Percentiles rank a stretch among this genome's conserved stretches.
phyloP scores from a whole-genome alignment of 2,329 filamentous ascomycete species.

The Colletotrichum phormii region DNA sequence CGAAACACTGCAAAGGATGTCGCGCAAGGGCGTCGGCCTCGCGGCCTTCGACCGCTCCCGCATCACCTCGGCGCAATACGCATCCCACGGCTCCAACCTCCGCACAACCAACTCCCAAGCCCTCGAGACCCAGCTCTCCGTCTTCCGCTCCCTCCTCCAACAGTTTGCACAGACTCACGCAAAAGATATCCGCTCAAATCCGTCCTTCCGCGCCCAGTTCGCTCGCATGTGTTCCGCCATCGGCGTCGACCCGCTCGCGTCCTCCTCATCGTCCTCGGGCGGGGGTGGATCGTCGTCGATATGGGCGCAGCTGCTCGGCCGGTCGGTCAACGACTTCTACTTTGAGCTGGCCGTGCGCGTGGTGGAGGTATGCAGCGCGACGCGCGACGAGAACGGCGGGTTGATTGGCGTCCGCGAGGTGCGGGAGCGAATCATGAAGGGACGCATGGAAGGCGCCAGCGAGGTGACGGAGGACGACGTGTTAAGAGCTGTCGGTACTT shows the following conservation, averaged over 20 bases:
- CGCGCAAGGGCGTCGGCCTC: constrained; percentile 87
- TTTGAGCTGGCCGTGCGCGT: constrained; percentile 97
- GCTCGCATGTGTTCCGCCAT: constrained; percentile 98
- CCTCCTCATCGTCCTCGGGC: constrained; percentile 50
- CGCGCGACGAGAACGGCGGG: constrained; percentile 90
- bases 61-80: constrained; percentile 89
- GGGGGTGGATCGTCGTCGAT: constrained; percentile 72
- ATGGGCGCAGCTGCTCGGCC: constrained; percentile 92
- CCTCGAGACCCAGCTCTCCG: constrained; percentile 90
- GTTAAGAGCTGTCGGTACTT: constrained; percentile 85
- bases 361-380: constrained; percentile 90
- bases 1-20: constrained; percentile 58
- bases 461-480: constrained; percentile 94
- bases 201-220: constrained; percentile 94
- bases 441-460: constrained; percentile 79
- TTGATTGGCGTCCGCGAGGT: constrained; percentile 88
- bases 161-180: constrained; percentile 96
- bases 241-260: constrained; percentile 90
- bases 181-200: constrained; percentile 95
- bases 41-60: constrained; percentile 89
- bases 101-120: constrained; percentile 86
- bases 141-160: constrained; percentile 95
- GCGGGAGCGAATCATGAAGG: constrained; percentile 77
- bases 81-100: constrained; percentile 88
- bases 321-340: constrained; percentile 97